A percentile compares a stretch with the other conserved stretches of the same genome.
Conservation (phyloP, 768 basidiomycete species). For the Suillus subalutaceus region DNA sequence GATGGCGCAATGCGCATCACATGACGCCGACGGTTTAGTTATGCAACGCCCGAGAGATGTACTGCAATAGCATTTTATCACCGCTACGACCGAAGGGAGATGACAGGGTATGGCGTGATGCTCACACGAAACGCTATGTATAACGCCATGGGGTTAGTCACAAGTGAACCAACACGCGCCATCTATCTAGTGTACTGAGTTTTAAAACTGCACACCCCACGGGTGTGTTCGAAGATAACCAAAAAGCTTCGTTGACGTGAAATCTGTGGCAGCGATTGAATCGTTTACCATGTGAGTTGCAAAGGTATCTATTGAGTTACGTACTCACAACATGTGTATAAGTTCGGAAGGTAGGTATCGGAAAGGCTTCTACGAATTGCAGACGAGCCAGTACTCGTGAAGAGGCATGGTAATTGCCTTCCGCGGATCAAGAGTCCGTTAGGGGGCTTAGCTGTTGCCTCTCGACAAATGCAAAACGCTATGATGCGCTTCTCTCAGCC, state of each 20-base stretch:
- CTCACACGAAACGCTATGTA: constrained; percentile 3
- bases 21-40: neutral
- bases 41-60: neutral
- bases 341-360: constrained; percentile 2
- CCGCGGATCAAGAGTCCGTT: neutral
- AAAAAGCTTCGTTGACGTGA: constrained; percentile 12
- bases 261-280: neutral
- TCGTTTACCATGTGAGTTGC: neutral
- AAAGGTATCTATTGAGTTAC: neutral
- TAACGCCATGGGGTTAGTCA: neutral
- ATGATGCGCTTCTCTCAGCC: neutral
- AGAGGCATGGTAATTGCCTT: neutral
- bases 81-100: constrained; percentile 6
- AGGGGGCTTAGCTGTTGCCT: neutral
- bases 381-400: neutral
- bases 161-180: neutral
- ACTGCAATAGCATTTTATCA: constrained; percentile 6
- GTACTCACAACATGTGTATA: neutral
- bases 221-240: constrained; percentile 18
- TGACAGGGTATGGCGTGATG: neutral
- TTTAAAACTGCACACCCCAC: constrained; percentile 23
- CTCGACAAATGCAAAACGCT: neutral
- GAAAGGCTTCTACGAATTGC: neutral
- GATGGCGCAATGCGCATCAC: constrained; percentile 1
- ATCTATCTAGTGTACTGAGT: neutral